Evolutionary conservation across 345 rosid genomes (phyloP).

Genomic region (Pistacia atlantica): DNA sequence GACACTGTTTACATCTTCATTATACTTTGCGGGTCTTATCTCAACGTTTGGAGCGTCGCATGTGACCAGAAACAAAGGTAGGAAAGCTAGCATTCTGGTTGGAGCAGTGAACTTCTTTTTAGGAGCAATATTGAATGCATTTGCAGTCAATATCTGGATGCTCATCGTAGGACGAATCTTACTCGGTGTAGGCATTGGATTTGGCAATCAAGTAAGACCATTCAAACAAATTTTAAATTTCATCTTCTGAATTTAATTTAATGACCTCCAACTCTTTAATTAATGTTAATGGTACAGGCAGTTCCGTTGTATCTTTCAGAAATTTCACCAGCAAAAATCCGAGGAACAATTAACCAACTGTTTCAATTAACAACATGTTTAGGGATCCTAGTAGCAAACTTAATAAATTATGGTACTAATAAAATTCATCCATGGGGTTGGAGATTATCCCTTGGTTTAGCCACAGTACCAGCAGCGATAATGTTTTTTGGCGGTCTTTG

Average conservation of each 20-base stretch:
- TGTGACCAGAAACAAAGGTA: slow-evolving; percentile 63
- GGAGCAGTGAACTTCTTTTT: slow-evolving; percentile 80
- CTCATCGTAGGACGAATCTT: slow-evolving; percentile 68
- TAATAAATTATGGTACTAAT: slow-evolving; percentile 68
- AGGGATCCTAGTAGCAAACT: slow-evolving; percentile 74
- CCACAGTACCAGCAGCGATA: slow-evolving; percentile 58
- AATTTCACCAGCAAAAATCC: slow-evolving; percentile 84
- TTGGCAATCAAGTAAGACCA: slow-evolving; percentile 72
- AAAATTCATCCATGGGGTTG: slow-evolving; percentile 90
- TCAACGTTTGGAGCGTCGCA: slow-evolving; percentile 78
- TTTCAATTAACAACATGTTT: slow-evolving; percentile 87
- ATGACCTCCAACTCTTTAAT: neutral
- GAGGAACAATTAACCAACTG: slow-evolving; percentile 80
- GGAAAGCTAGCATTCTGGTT: slow-evolving; percentile 69
- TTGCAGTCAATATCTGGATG: slow-evolving; percentile 64
- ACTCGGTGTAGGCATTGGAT: slow-evolving; percentile 83
- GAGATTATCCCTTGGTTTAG: slow-evolving; percentile 79
- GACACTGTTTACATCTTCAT: slow-evolving; percentile 83
- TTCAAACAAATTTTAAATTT: too few species aligned
- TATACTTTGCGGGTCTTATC: slow-evolving; percentile 80
- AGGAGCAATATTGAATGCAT: slow-evolving; percentile 73
- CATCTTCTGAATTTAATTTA: too few species aligned
- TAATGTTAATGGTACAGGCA: slow-evolving; percentile 46
- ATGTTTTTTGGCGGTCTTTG: slow-evolving; percentile 72
- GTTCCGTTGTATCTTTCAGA: slow-evolving; percentile 88